These are phyloP conservation scores for Ilex asprella DNA, from an alignment of 257 asterid genomes.

Conservation along the genomic window DNA sequence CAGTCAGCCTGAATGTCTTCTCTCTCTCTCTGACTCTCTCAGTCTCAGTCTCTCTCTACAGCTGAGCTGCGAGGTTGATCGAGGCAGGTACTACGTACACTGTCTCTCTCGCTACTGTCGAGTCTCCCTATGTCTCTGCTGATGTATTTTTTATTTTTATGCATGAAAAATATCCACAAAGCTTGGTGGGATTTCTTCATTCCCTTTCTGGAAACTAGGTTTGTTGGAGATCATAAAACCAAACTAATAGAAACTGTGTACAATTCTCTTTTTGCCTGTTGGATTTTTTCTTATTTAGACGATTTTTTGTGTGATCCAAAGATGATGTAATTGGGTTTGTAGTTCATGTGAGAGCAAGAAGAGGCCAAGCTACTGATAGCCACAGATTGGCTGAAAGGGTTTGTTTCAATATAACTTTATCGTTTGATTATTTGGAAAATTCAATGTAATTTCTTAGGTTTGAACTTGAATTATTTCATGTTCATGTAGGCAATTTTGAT, in stretches of 20 bases:
- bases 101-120: no score
- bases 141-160: no score
- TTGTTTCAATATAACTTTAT: background rate
- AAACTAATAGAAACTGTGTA: constrained; percentile 22
- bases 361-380: constrained; percentile 98
- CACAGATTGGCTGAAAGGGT: constrained; percentile 99
- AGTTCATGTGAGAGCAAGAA: constrained; percentile 95
- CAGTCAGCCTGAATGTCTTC: no score
- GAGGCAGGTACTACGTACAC: no score
- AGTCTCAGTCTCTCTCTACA: no score
- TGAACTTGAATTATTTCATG: background rate
- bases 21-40: no score
- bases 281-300: background rate
- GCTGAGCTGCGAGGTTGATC: no score
- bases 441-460: background rate
- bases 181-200: constrained; percentile 21
- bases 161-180: constrained; percentile 6
- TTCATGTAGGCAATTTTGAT: background rate
- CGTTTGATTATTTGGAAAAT: no score
- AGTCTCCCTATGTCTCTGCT: no score
- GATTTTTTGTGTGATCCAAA: background rate
- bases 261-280: constrained; percentile 1
- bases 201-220: constrained; percentile 21
- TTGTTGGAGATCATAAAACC: constrained; percentile 17
- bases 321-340: constrained; percentile 5